Evolutionary conservation across 2,329 filamentous ascomycete genomes (phyloP).

Genomic region (Curvularia spicifera): DNA sequence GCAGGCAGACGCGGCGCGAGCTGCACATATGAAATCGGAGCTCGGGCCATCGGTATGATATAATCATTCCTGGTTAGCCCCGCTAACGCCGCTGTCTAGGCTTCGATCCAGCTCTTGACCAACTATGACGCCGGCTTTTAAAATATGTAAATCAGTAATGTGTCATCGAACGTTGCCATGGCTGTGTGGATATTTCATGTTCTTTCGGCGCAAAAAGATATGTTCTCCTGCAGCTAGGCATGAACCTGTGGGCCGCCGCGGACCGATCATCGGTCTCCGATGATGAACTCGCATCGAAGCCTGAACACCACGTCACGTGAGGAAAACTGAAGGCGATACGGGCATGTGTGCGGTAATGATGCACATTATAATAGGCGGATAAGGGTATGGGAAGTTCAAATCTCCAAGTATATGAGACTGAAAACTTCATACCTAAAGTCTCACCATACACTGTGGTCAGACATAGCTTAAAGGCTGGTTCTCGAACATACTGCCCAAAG

Average conservation of each 20-base stretch:
- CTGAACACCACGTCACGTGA: slow-evolving; percentile 3
- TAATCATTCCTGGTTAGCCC: slow-evolving; percentile 16
- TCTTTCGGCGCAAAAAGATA: not conserved
- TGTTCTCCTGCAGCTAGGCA: not conserved
- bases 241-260: slow-evolving; percentile 14
- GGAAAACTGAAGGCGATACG: not conserved
- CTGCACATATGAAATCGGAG: slow-evolving; percentile 16
- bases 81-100: slow-evolving; percentile 14
- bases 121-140: not conserved
- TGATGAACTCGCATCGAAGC: not conserved
- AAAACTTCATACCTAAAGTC: not conserved
- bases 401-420: not conserved
- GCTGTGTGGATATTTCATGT: not conserved
- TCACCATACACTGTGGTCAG: not conserved
- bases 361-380: not conserved
- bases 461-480: not conserved
- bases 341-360: no score
- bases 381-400: not conserved
- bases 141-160: not conserved
- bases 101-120: not conserved
- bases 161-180: not conserved
- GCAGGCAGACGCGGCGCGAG: slow-evolving; percentile 11
- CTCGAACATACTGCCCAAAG: not conserved
- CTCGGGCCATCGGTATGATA: slow-evolving; percentile 22
- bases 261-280: not conserved